Evolutionary conservation across 1,139 yeast genomes (phyloP).

Genomic region (Suhomyces chickasaworum): DNA sequence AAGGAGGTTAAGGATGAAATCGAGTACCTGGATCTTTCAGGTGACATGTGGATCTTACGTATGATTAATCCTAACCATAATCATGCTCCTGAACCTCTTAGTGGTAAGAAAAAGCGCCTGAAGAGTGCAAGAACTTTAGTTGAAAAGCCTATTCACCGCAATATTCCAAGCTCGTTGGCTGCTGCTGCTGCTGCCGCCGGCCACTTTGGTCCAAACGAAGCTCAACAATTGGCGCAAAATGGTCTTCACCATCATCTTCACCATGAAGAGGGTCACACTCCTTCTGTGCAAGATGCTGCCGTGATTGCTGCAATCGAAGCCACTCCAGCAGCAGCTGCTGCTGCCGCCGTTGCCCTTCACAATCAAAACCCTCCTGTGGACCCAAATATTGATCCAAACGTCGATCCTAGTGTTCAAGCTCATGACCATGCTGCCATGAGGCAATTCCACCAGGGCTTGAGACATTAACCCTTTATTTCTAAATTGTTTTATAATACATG

Average conservation of each 20-base stretch:
- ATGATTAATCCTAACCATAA: constrained; percentile 53
- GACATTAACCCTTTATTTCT: constrained; percentile 15
- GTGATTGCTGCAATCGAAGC: constrained; percentile 51
- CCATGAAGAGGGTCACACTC: constrained; percentile 30
- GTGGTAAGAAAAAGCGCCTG: constrained; percentile 39
- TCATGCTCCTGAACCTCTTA: constrained; percentile 48
- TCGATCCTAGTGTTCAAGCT: constrained; percentile 48
- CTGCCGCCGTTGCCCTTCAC: constrained; percentile 35
- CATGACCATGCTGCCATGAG: constrained; percentile 42
- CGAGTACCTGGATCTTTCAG: constrained; percentile 21
- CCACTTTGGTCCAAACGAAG: constrained; percentile 26
- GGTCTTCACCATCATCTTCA: constrained; percentile 24
- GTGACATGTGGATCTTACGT: constrained; percentile 51
- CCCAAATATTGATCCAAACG: constrained; percentile 48
- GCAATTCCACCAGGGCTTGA: constrained; percentile 16
- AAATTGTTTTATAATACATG: constrained; percentile 13
- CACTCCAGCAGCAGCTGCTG: constrained; percentile 41
- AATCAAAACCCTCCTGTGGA: constrained; percentile 38
- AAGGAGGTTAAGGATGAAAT: constrained; percentile 30
- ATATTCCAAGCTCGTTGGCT: constrained; percentile 11
- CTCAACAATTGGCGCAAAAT: constrained; percentile 22
- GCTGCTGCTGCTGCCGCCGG: constrained; percentile 20
- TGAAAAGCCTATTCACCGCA: constrained; percentile 47
- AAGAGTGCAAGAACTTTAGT: constrained; percentile 47
- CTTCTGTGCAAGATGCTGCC: constrained; percentile 46